Base-by-base conservation (phyloP, 768 basidiomycete genomes). In the Cantharellus anzutake region DNA sequence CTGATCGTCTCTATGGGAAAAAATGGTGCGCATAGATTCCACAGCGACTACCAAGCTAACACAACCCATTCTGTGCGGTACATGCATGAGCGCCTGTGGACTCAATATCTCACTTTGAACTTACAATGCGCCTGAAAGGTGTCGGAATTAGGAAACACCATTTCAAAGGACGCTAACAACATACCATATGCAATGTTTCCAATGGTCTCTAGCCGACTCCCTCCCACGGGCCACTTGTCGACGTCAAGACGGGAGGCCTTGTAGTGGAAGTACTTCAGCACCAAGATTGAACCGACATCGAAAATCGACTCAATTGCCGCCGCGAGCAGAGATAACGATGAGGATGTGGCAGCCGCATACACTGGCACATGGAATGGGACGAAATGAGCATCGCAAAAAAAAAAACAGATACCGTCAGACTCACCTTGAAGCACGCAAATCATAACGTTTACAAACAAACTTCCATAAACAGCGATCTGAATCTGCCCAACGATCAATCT, bases 11-110 rank as follows among this genome's bases (percentile, higher is more conserved):
- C 71, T 69, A 59, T 81, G 81, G 1, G 78, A 74, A 56, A 83
- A 71, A 41, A 97, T 71, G n/a, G 78, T 75, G 55, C 82, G 82
- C 40, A 82, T 73, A 5, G 91, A 87, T 71, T 94, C 88, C 51
- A 96, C 91, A 57, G 91, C 79, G 63, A 97, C 79, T 58, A 96
- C 82, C 40, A 97, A 71, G 71, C 94, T 97, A 64, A 94, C 92
- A 2, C 86, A 80, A 60, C 80, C 80, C 92, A 96, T 97, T 55
- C 90, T 89, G 62, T 29, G 65, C 4, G 16, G 39, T 29, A 29
- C 20, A 29, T 29, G 20, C 20, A 29, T 29, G 20, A 29, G 20
- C 1, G 20, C 20, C 20, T 29, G 20, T 29, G 20, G 20, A 29
- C 20, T 29, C 20, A 29, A 29, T 29, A 55, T 11, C 20, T 11